Conservation (phyloP, 1,284 basidiomycete genomes). For the Trichosporon ovoides region DNA sequence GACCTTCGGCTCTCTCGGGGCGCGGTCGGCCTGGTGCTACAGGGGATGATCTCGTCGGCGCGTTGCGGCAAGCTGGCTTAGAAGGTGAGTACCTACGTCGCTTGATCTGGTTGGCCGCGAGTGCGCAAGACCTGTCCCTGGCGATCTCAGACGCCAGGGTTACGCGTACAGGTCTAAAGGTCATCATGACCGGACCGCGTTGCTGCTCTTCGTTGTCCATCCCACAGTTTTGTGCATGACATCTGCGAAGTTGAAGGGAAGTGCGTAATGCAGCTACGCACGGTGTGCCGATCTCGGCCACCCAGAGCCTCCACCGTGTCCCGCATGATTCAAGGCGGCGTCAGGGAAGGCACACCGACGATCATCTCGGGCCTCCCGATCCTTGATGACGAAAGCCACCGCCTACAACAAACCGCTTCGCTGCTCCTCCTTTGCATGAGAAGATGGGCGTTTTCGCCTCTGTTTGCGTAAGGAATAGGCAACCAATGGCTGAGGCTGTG, state of each 20-base stretch:
- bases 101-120: neutral
- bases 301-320: neutral
- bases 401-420: neutral
- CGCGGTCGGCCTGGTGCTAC: slow-evolving; percentile 38
- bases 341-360: neutral
- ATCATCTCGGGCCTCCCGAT: neutral
- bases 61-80: slow-evolving; percentile 37
- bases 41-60: slow-evolving; percentile 44
- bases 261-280: neutral
- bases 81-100: slow-evolving; percentile 38
- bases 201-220: neutral
- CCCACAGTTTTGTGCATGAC: neutral
- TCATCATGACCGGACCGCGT: neutral
- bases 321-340: neutral
- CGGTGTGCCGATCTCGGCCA: neutral
- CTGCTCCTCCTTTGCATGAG: too few relatives aligned
- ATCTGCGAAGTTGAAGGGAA: neutral
- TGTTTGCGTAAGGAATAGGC: too few relatives aligned
- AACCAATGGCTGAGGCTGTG: too few relatives aligned
- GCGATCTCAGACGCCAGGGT: neutral
- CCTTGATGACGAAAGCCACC: neutral
- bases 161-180: neutral
- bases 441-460: too few relatives aligned
- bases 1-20: slow-evolving; percentile 10
- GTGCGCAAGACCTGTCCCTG: neutral